Conservation (phyloP, 257 asterid species). For the Thymus mandschuricus region DNA sequence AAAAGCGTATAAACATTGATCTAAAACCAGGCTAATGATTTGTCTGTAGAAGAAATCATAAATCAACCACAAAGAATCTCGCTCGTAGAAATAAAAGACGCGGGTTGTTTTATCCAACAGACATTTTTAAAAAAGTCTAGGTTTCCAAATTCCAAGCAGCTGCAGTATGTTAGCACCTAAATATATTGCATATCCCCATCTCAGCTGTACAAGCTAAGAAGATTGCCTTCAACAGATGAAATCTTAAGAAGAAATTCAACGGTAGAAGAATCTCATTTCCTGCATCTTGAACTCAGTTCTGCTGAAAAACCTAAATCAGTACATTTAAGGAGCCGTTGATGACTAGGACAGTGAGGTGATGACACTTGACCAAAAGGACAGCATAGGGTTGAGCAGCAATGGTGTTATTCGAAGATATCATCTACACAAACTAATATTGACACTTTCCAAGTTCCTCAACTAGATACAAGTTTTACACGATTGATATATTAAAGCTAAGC, state of each 20-base stretch:
- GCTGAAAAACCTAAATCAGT: background rate
- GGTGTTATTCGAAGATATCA: background rate
- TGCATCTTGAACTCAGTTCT: background rate
- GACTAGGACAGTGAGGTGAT: background rate
- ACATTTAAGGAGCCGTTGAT: background rate
- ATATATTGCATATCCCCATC: background rate
- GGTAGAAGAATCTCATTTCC: background rate
- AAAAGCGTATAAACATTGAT: background rate
- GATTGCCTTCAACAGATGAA: background rate
- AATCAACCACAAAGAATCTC: background rate
- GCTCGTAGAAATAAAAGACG: background rate
- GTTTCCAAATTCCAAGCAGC: background rate
- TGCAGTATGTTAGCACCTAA: background rate
- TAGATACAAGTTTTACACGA: background rate
- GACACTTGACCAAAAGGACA: background rate
- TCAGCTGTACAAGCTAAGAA: background rate
- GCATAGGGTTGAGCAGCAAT: background rate
- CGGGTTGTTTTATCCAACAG: background rate
- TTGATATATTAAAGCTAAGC: background rate
- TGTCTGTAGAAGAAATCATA: background rate
- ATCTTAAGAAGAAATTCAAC: background rate
- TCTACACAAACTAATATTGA: background rate
- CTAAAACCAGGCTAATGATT: background rate
- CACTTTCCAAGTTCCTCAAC: conserved; percentile 1
- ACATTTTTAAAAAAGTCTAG: background rate